These are phyloP conservation scores for Deinandra increscens DNA, from an alignment of 129 eudicot species.

Conservation along the genomic window DNA sequence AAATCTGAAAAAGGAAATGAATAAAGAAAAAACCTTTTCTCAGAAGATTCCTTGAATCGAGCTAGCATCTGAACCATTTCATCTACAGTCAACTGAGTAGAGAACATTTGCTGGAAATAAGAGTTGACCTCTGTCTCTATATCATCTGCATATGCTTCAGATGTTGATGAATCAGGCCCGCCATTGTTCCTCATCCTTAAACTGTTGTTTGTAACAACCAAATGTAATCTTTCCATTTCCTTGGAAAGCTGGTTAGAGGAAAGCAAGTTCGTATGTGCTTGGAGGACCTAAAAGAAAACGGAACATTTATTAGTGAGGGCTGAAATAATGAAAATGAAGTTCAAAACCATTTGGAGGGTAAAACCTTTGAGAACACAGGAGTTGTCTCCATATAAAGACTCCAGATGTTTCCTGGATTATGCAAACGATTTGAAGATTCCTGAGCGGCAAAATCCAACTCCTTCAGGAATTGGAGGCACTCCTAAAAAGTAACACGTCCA, in stretches of 20 bases:
- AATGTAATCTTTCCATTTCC: slow-evolving; percentile 64
- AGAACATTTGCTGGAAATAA: slow-evolving; percentile 86
- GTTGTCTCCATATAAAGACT: slow-evolving; percentile 53
- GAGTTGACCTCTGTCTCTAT: slow-evolving; percentile 86
- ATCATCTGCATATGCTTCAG: slow-evolving; percentile 70
- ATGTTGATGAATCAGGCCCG: slow-evolving; percentile 47
- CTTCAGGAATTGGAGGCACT: slow-evolving; percentile 73
- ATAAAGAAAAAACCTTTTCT: slow-evolving; percentile 49
- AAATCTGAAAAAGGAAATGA: not conserved
- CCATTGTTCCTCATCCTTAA: slow-evolving; percentile 47
- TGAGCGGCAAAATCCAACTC: slow-evolving; percentile 61
- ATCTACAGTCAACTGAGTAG: slow-evolving; percentile 63
- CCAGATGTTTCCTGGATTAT: slow-evolving; percentile 55
- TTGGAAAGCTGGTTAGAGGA: slow-evolving; percentile 55
- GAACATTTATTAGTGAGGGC: not conserved
- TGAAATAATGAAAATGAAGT: slow-evolving; percentile 4
- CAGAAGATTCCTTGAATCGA: slow-evolving; percentile 77
- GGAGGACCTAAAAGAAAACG: slow-evolving; percentile 56
- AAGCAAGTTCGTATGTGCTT: slow-evolving; percentile 51
- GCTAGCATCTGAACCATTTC: slow-evolving; percentile 84
- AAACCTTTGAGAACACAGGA: slow-evolving; percentile 71
- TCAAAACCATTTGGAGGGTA: not conserved
- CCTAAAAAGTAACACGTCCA: slow-evolving; percentile 44
- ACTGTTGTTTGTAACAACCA: slow-evolving; percentile 41
- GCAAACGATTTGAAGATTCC: slow-evolving; percentile 52